phyloP scores from a whole-genome alignment of 2,329 filamentous ascomycete genomes.

The Drechslerella coelobrocha region DNA sequence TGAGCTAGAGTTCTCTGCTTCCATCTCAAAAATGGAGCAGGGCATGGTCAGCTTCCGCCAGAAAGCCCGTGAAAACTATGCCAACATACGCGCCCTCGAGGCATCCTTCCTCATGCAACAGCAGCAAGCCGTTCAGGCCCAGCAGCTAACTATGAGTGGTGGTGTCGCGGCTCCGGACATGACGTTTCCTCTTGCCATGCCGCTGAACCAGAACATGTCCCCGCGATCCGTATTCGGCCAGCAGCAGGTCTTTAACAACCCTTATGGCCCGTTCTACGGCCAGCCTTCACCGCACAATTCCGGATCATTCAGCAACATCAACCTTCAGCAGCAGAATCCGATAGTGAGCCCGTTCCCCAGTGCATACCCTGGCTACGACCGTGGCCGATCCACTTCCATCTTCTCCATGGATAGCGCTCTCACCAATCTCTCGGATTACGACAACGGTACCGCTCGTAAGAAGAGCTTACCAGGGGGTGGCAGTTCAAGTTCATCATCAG shows the following conservation, averaged over 20 bases:
- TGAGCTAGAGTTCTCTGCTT: constrained; percentile 53
- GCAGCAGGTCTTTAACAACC: constrained; percentile 30
- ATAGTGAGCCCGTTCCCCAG: constrained; percentile 44
- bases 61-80: constrained; percentile 46
- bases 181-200: constrained; percentile 40
- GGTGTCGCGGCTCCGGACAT: constrained; percentile 39
- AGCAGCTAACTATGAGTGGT: constrained; percentile 33
- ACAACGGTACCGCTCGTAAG: constrained; percentile 39
- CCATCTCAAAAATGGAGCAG: constrained; percentile 53
- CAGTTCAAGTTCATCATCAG: constrained; percentile 40
- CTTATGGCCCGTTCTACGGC: constrained; percentile 42
- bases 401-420: constrained; percentile 54
- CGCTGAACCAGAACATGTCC: constrained; percentile 38
- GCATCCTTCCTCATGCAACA: constrained; percentile 40
- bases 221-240: constrained; percentile 35
- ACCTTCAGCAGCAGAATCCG: constrained; percentile 44
- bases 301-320: constrained; percentile 49
- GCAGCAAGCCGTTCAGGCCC: constrained; percentile 36
- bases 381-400: constrained; percentile 53
- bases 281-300: constrained; percentile 49
- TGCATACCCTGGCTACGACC: constrained; percentile 33
- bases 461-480: constrained; percentile 43
- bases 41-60: constrained; percentile 52
- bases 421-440: constrained; percentile 54
- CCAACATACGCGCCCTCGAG: constrained; percentile 49